Percentiles rank a stretch among this genome's conserved stretches.
Evolutionary conservation across 148 eudicot genomes (phyloP).

Genomic region (Fagopyrum homotropicum): DNA sequence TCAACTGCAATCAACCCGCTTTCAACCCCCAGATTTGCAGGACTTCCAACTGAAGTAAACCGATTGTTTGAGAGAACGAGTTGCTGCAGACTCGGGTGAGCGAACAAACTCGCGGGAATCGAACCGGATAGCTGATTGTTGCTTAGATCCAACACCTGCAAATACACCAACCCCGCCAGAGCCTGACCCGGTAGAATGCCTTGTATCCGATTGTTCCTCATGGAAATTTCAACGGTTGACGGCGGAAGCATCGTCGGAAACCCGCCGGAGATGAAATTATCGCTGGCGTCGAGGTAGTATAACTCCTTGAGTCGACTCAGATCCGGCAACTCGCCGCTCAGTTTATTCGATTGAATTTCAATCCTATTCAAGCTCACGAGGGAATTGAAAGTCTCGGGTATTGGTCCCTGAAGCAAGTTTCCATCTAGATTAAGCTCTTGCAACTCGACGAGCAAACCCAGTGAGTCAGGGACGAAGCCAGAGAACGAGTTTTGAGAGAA

Average conservation of each 20-base stretch:
- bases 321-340: conserved; percentile 58
- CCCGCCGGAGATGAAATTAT: conserved; percentile 51
- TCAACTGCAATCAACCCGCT: conserved; percentile 63
- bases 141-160: conserved; percentile 86
- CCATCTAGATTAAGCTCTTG: conserved; percentile 55
- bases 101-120: conserved; percentile 51
- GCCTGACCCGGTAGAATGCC: conserved; percentile 30
- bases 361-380: conserved; percentile 40
- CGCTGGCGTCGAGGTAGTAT: conserved; percentile 42
- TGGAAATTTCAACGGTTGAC: conserved; percentile 36
- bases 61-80: conserved; percentile 34
- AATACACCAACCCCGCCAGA: conserved; percentile 10
- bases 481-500: conserved; percentile 53
- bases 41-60: conserved; percentile 21
- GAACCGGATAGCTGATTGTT: conserved; percentile 53
- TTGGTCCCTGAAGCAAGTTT: conserved; percentile 39
- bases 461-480: conserved; percentile 49
- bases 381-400: conserved; percentile 38
- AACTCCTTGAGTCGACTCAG: conserved; percentile 44
- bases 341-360: conserved; percentile 51
- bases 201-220: conserved; percentile 41
- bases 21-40: conserved; percentile 16
- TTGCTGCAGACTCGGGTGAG: conserved; percentile 61
- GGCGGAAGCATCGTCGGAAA: conserved; percentile 43
- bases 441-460: conserved; percentile 36